Evolutionary conservation across 306 rosid species (phyloP).

Genomic region (Cajanus cajan): DNA sequence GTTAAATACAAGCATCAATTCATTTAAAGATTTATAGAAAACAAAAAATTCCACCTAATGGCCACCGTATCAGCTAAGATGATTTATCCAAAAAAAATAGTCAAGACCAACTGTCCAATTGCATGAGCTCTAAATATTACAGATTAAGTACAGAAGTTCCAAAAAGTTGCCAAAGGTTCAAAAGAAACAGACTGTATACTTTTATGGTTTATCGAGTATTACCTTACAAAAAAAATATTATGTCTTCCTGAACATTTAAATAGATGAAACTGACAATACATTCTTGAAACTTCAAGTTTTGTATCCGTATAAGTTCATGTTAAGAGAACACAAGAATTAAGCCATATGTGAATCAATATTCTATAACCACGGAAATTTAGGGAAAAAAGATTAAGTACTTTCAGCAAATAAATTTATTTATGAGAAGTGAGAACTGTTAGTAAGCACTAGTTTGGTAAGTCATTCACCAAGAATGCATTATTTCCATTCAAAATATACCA

Average conservation of each 20-base stretch:
- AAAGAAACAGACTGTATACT: slow-evolving; percentile 1
- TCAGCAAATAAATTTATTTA: background rate
- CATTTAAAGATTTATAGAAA: background rate
- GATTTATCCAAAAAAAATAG: background rate
- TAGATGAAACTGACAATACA: background rate
- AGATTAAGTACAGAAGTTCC: background rate
- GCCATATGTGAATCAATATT: slow-evolving; percentile 8
- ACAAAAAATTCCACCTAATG: background rate
- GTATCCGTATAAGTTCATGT: background rate
- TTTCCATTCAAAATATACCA: slow-evolving; percentile 7
- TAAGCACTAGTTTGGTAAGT: slow-evolving; percentile 5
- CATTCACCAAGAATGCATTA: background rate
- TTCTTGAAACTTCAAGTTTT: background rate
- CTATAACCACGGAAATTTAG: background rate
- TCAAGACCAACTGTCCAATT: background rate
- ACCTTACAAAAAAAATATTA: background rate
- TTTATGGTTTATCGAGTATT: background rate
- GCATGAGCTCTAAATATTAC: background rate
- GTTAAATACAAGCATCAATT: background rate
- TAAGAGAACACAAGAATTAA: slow-evolving; percentile 4
- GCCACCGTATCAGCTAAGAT: slow-evolving; percentile 9
- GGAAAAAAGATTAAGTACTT: background rate
- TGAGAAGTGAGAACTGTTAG: background rate
- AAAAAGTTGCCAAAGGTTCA: background rate
- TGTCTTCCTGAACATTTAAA: slow-evolving; percentile 17